Evolutionary conservation across 106 monocot species (phyloP), one percentile per base, ranked within the genome.

Genomic region (Dendrobium chrysotoxum): DNA sequence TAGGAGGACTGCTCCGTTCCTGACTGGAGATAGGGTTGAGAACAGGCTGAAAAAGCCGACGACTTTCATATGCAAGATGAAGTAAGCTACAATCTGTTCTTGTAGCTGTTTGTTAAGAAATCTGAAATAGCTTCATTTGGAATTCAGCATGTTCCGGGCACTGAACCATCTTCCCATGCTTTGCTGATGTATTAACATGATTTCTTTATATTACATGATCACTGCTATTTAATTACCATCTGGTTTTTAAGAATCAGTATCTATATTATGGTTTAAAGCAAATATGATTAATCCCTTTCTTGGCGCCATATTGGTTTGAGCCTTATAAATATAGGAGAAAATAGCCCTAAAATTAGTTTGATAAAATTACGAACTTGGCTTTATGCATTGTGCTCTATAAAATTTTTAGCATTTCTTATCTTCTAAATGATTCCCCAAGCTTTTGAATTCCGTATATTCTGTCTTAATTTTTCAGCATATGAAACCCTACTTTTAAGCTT

Each of bases 21-120:
- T 91, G 78, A 80, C 81, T 8, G 88, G 87, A 28, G 94, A 94
- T 57, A 87, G 97, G 82, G 57, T 84, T 6, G 92, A 95, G n/a
- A 98, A 95, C 67, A 71, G 98, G 81, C 87, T 98, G 0, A 98
- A 98, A 83, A 98, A 95, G 77, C 94, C 92, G 1, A 95, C 98
- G 2, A 98, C 98, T 35, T 98, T 98, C 85, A 53, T 98, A 25
- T 94, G 98, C 89, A 98, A 92, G 83, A 80, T 95, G 70, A 98
- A 92, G 98, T 94, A 77, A 87, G 92, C 85, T 50, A 0, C 20
- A 55, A 18, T 30, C 13, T n/a, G 9, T 38, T 54, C 26, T 15
- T 45, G 40, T 57, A 18, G 20, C 20, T 28, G 26, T 47, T 76
- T 47, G 11, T 28, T 76, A n/a, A 40, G 47, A 28, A 76, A 13